These are phyloP conservation scores for Chlamydomonas eustigma DNA, from an alignment of 139 green algal species.

Conservation along the genomic window DNA sequence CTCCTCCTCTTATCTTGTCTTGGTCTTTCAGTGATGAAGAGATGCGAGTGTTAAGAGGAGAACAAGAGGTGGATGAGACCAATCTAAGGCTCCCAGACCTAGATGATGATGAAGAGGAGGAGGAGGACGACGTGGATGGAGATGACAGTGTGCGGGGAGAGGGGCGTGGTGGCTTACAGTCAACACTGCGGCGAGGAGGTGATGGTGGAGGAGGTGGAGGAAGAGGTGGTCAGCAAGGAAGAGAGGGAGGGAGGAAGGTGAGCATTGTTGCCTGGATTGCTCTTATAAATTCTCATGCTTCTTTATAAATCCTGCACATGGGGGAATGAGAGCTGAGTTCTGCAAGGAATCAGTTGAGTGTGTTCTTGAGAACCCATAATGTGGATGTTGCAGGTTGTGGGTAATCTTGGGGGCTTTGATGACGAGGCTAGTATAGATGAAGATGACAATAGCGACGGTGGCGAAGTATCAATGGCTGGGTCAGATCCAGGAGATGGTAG, in stretches of 20 bases:
- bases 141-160: conserved; percentile 6
- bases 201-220: not conserved
- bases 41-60: conserved; percentile 66
- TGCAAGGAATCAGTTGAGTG: too few species aligned
- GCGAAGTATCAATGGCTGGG: conserved; percentile 22
- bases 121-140: conserved; percentile 16
- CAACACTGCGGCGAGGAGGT: not conserved
- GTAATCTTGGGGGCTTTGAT: not conserved
- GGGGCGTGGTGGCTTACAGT: not conserved
- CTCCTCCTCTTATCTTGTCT: not conserved
- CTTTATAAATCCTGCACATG: too few species aligned
- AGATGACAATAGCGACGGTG: conserved; percentile 55
- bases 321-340: not conserved
- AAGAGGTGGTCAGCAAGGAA: not conserved
- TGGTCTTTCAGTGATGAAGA: conserved; percentile 60
- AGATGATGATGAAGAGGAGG: conserved; percentile 4
- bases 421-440: conserved; percentile 25
- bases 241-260: not conserved
- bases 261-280: not conserved
- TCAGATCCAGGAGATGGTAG: conserved; percentile 10
- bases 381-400: not conserved
- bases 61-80: conserved; percentile 53
- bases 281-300: too few species aligned
- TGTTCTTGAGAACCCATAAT: not conserved
- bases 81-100: conserved; percentile 19